phyloP scores from a whole-genome alignment of 495 filamentous ascomycete genomes.

The Peziza echinospora region DNA sequence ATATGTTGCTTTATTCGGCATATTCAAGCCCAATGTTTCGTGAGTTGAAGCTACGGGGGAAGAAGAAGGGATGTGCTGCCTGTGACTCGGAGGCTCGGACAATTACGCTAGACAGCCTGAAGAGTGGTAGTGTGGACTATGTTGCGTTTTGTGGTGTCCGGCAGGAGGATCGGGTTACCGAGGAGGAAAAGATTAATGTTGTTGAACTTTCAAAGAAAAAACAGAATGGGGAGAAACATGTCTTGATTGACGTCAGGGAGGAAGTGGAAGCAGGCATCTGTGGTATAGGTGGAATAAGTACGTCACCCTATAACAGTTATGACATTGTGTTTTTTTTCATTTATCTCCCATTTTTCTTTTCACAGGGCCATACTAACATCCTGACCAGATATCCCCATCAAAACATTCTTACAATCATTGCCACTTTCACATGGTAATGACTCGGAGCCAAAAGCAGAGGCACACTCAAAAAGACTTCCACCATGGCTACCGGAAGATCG shows the following conservation, averaged over 20 bases:
- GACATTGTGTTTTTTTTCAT: too few relatives aligned
- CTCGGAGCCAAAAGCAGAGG: too few relatives aligned
- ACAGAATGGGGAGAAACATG: neutral
- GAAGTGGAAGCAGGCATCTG: neutral
- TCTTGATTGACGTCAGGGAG: neutral
- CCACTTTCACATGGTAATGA: too few relatives aligned
- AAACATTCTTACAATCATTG: neutral
- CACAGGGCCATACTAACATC: too few relatives aligned
- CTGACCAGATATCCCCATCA: neutral
- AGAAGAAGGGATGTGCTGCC: slow-evolving; percentile 46
- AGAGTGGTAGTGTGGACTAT: slow-evolving; percentile 48
- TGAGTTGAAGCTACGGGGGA: slow-evolving; percentile 44
- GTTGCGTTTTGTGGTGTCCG: slow-evolving; percentile 49
- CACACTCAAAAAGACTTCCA: too few relatives aligned
- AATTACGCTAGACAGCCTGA: slow-evolving; percentile 40
- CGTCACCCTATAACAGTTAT: neutral
- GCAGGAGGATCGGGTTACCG: neutral
- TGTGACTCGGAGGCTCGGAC: slow-evolving; percentile 39
- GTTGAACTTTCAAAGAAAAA: neutral
- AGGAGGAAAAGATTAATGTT: neutral
- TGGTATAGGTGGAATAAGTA: neutral
- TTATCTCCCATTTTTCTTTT: too few relatives aligned
- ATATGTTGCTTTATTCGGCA: slow-evolving; percentile 21
- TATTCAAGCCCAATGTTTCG: slow-evolving; percentile 36
- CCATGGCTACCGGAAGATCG: slow-evolving; percentile 30